Conservation (phyloP, 2,329 filamentous ascomycete genomes). For the Chaetomiaceae sp. region DNA sequence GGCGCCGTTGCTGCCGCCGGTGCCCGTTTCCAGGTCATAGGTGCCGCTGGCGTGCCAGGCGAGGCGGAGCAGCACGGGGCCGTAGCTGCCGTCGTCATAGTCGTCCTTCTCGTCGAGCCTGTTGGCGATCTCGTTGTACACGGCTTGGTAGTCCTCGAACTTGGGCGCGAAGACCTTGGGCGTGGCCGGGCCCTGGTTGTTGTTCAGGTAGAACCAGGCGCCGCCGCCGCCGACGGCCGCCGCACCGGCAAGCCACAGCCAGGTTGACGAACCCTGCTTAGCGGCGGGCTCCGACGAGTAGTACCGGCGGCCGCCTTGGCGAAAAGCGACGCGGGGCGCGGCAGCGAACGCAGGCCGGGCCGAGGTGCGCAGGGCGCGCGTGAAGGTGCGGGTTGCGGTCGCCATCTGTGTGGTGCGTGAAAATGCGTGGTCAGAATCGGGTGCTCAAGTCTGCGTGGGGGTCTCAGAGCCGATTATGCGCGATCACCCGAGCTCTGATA, state of each 20-base stretch:
- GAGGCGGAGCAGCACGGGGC: conserved; percentile 81
- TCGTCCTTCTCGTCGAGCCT: conserved; percentile 82
- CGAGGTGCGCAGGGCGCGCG: conserved; percentile 53
- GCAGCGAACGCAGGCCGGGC: conserved; percentile 54
- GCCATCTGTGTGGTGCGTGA: conserved; percentile 35
- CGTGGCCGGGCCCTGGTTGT: conserved; percentile 43
- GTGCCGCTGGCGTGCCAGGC: conserved; percentile 95
- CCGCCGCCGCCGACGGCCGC: conserved; percentile 56
- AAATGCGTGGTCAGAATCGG: conserved; percentile 12
- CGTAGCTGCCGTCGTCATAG: conserved; percentile 95
- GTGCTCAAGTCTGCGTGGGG: not conserved
- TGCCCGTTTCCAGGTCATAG: conserved; percentile 79
- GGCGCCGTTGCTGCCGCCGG: conserved; percentile 90
- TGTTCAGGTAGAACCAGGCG: conserved; percentile 60
- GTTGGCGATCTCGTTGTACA: conserved; percentile 81
- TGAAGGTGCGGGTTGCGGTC: conserved; percentile 47
- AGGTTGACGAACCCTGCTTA: conserved; percentile 41
- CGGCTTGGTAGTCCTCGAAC: conserved; percentile 87
- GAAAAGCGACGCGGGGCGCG: conserved; percentile 61
- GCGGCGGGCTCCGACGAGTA: conserved; percentile 64
- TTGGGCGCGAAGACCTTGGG: conserved; percentile 63
- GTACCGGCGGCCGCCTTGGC: conserved; percentile 67
- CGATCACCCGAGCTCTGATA: conserved; percentile 4
- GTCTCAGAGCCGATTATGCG: conserved; percentile 3
- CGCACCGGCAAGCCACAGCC: conserved; percentile 54